Percentiles rank a stretch among this genome's conserved stretches.
Conservation (phyloP, 345 rosid genomes). For the Eucalyptus cloeziana region DNA sequence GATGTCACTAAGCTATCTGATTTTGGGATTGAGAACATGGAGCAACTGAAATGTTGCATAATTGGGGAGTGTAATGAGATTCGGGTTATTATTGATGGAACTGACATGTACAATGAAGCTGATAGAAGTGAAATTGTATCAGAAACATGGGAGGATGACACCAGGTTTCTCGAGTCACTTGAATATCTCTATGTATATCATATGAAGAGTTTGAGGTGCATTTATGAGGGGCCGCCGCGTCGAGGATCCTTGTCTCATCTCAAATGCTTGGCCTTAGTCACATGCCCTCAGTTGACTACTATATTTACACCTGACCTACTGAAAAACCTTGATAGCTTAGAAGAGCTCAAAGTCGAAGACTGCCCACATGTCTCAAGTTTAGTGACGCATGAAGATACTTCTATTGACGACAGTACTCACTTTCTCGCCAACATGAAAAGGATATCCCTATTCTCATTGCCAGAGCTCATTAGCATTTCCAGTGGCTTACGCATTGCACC, state of each 20-base stretch:
- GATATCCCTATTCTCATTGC: not conserved
- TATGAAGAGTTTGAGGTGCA: not conserved
- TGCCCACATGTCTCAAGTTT: not conserved
- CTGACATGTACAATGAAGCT: too few relatives aligned
- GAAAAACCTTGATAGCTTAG: not conserved
- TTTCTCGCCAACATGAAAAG: not conserved
- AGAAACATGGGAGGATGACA: rapidly evolving
- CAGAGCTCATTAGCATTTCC: not conserved
- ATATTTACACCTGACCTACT: not conserved
- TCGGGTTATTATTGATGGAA: too few relatives aligned
- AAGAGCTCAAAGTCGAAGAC: not conserved
- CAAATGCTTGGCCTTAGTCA: not conserved
- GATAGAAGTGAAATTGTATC: not conserved
- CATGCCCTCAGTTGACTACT: not conserved
- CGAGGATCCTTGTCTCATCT: not conserved
- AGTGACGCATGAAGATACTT: not conserved
- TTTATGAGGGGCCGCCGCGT: not conserved
- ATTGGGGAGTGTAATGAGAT: not conserved
- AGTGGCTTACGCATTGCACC: not conserved
- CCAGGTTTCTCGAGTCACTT: rapidly evolving
- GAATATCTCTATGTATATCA: rapidly evolving
- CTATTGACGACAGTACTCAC: not conserved
- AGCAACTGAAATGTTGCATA: not conserved
- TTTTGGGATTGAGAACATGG: not conserved
- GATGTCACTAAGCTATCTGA: not conserved